These are phyloP conservation scores for Vararia minispora DNA, from an alignment of 768 basidiomycete genomes.

Conservation along the genomic window DNA sequence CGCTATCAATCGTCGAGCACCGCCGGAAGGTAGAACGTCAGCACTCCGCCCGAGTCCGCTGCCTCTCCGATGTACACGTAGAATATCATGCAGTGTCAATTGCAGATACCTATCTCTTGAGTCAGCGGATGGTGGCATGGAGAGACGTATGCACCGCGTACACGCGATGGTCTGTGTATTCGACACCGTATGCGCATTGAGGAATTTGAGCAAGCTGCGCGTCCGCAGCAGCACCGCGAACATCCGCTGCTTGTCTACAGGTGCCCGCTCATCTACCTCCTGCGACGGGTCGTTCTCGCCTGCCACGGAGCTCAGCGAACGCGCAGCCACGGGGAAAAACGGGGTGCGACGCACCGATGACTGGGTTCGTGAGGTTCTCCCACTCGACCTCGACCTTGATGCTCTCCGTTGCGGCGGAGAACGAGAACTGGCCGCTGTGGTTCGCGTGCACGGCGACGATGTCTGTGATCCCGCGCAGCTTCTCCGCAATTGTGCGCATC, in stretches of 20 bases:
- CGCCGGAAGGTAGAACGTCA: constrained; percentile 83
- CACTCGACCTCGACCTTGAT: constrained; percentile 76
- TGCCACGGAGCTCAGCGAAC: constrained; percentile 7
- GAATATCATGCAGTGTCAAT: constrained; percentile 73
- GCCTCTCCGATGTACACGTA: constrained; percentile 84
- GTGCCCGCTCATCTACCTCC: constrained; percentile 19
- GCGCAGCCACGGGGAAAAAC: not conserved
- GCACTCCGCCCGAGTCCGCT: constrained; percentile 67
- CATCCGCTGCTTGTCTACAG: constrained; percentile 43
- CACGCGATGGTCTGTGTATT: constrained; percentile 73
- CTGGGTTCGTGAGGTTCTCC: constrained; percentile 60
- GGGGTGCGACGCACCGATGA: constrained; percentile 25
- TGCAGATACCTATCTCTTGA: constrained; percentile 53
- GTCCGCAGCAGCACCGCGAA: constrained; percentile 61
- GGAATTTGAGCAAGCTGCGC: constrained; percentile 69
- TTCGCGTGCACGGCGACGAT: constrained; percentile 61
- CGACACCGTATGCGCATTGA: constrained; percentile 70
- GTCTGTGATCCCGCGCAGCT: constrained; percentile 59
- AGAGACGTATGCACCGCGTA: constrained; percentile 25
- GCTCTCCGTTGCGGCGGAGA: constrained; percentile 55
- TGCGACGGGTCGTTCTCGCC: constrained; percentile 18
- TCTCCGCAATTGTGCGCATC: constrained; percentile 70
- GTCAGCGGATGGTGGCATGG: not conserved
- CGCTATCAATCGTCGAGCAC: constrained; percentile 52
- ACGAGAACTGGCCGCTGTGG: constrained; percentile 40